Conservation (phyloP, 208 protist species). For the Phytomonas serpens region DNA sequence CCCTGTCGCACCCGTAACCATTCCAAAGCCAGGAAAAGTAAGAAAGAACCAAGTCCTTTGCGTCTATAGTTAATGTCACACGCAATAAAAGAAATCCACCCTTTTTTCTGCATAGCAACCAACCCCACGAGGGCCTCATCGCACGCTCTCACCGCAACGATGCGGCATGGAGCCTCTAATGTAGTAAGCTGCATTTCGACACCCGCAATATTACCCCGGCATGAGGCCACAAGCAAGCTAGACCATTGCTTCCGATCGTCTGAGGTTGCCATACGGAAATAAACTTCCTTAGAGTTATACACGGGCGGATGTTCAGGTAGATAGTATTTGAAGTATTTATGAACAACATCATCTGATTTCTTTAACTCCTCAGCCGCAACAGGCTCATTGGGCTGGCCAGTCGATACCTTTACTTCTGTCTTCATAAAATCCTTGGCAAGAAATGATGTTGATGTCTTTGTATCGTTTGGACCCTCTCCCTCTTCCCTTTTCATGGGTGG, state of each 20-base stretch:
- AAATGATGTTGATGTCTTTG: not conserved
- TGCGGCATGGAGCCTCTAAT: constrained; percentile 21
- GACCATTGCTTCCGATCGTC: not conserved
- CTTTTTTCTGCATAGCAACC: constrained; percentile 19
- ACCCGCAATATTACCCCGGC: constrained; percentile 28
- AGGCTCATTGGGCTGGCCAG: not conserved
- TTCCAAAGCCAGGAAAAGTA: constrained; percentile 43
- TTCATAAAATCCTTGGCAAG: not conserved
- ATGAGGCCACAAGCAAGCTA: not conserved
- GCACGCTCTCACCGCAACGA: constrained; percentile 16
- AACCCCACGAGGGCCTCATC: constrained; percentile 22
- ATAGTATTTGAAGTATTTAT: not conserved
- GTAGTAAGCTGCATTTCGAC: constrained; percentile 16
- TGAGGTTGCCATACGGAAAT: not conserved
- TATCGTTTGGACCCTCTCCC: not conserved
- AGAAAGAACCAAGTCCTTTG: constrained; percentile 32
- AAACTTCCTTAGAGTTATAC: not conserved
- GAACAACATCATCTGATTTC: not conserved
- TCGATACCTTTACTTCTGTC: not conserved
- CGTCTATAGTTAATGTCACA: constrained; percentile 19
- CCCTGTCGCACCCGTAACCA: constrained; percentile 20
- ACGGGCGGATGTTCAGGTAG: not conserved
- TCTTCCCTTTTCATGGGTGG: not conserved
- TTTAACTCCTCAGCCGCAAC: not conserved
- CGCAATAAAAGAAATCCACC: constrained; percentile 33